Evolutionary conservation across 305 asterid genomes (phyloP).

Genomic region (Solanum chacoense): DNA sequence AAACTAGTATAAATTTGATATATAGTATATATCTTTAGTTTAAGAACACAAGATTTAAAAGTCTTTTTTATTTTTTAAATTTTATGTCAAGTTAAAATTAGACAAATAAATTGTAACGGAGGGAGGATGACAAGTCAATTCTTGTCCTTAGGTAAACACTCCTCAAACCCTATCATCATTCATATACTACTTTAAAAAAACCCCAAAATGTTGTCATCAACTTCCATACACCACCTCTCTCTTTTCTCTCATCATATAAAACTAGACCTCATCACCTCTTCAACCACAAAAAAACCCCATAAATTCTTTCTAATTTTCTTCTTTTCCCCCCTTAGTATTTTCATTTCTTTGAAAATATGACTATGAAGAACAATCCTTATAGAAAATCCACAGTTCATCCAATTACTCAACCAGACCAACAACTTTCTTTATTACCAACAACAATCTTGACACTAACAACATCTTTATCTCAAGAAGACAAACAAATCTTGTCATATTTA

Average conservation of each 20-base stretch:
- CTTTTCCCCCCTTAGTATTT: neutral
- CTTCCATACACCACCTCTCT: slow-evolving; percentile 10
- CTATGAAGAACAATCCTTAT: slow-evolving; percentile 67
- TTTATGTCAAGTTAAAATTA: too few relatives aligned
- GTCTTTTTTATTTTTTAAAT: too few relatives aligned
- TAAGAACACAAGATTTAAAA: too few relatives aligned
- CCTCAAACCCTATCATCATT: neutral
- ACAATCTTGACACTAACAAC: slow-evolving; percentile 41
- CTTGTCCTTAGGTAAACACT: neutral
- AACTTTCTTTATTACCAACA: slow-evolving; percentile 57
- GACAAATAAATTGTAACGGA: too few relatives aligned
- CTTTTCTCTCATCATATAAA: neutral
- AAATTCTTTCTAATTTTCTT: neutral
- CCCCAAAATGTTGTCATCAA: neutral
- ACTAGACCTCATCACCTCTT: slow-evolving; percentile 13
- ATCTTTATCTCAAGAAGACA: slow-evolving; percentile 44
- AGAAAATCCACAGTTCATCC: slow-evolving; percentile 46
- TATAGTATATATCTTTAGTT: too few relatives aligned
- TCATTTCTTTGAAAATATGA: neutral
- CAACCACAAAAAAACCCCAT: neutral
- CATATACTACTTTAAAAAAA: neutral
- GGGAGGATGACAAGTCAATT: neutral
- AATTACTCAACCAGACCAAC: slow-evolving; percentile 37
- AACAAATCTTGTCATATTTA: slow-evolving; percentile 52
- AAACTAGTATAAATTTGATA: neutral